Evolutionary conservation across 2,329 filamentous ascomycete genomes (phyloP), one percentile per base, ranked within the genome.

Genomic region (Arthrobotrys entomopaga): DNA sequence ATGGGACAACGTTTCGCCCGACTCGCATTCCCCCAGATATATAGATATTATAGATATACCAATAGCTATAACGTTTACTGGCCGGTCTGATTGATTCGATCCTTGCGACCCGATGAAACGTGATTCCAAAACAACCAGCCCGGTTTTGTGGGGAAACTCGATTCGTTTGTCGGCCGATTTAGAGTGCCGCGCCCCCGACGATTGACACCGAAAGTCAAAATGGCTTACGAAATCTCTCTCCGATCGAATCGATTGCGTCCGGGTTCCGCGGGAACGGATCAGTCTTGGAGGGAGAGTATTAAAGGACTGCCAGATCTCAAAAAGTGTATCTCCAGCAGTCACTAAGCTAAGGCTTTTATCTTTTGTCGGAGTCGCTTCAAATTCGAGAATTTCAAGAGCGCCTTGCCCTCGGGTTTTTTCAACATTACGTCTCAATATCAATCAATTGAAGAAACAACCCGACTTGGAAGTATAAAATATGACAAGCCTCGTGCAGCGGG

Each of bases 161-260:
- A 56, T 59, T 22, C 15, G 49, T 56, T 26, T 58, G 13, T 70
- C 65, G 65, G 65, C 65, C 50, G 50, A 52, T 64, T 70, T 70
- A 42, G 58, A 43, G 40, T 22, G 24, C 65, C 65, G 65, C 19
- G 15, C 13, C 13, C 29, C 65, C 65, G 65, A 60, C 34, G 20
- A 34, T 8, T 58, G 43, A 29, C 50, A 1, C 6, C 29, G 10
- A 34, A 63, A 54, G 50, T 22, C 50, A 50, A 58, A 16, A 58
- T 53, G 29, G 65, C 65, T 64, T 56, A 49, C 65, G 63, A 46
- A 70, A 64, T 52, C 53, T 52, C 57, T 50, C 29, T 34, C 49
- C n/a, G 52, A 22, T 46, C n/a, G 26, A 5, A 46, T 46, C 3
- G 13, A 46, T 6, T 16, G n/a, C 8, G 1, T 46, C 42, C 42